Base-by-base conservation (phyloP, 176 grass and related monocot genomes). In the Carex kokanica region DNA sequence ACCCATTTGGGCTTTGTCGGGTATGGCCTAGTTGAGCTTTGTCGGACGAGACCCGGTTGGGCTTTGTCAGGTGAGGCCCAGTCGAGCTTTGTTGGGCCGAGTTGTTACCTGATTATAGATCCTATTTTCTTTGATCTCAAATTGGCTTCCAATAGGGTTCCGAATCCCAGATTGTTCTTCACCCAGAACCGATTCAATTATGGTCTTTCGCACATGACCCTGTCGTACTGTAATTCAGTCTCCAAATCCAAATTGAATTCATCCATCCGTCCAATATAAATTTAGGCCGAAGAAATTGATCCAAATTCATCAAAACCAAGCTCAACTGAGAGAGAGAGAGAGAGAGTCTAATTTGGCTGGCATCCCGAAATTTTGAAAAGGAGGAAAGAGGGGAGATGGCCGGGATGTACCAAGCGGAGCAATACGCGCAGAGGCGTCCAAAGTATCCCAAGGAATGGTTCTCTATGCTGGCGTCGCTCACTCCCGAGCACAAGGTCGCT, bases 401-500 rank as follows among this genome's bases (percentile, higher is more conserved):
- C 1, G 77, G 77, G n/a, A 2, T 61, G 55, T 80, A 41, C 31
- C 56, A 62, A 52, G 78, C 78, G 17, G 56, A 61, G 29, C 55
- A 60, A 13, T 80, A 80, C 5, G 56, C 55, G 27, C 29, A 61
- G 56, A 12, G 5, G 78, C 29, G 78, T 8, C 78, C 78, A 0
- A 60, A 56, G 16, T 62, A 80, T 80, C 78, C 78, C 14, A 34
- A 80, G n/a, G 27, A 80, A 20, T 80, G 78, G 78, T 80, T 62
- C 32, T 80, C 54, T 18, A 80, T 80, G 78, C 17, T 80, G 8
- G 54, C 78, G 0, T 61, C 65, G 1, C 73, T 93, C 36, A 90
- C 91, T 29, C 3, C 88, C 1, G 66, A 88, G 23, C 86, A 78
- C 83, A 25, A 58, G n/a, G 45, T 77, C 7, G 86, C 86, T 32